Evolutionary conservation across 148 eudicot genomes (phyloP), one percentile per base, ranked within the genome.

Genomic region (Oxyria digyna): DNA sequence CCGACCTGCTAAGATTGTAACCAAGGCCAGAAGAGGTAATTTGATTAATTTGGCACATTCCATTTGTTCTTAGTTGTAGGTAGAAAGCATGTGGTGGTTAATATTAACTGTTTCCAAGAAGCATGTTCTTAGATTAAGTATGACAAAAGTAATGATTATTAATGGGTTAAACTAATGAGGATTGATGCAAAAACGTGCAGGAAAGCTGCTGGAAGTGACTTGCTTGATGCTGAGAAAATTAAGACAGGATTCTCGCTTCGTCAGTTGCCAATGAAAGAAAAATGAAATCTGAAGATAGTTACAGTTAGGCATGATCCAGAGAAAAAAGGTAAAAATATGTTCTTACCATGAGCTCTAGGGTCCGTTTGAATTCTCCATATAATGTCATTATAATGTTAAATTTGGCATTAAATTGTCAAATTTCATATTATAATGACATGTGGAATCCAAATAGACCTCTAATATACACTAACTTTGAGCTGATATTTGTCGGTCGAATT

Each of bases 1-100:
- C 17, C 50, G 40, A 35, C 20, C 73, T 21, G 73, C 73, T 2
- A 91, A 88, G 74, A 72, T 81, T 72, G 89, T 76, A 43, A 62
- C 83, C 10, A 83, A 82, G 73, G 82, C 74, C 29, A 81, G 91
- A 71, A 81, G 96, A 92, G 98, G 96, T 92, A 81, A 54, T 64
- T 41, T 24, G 29, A 21, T 12, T 10, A 37, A n/a, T 49, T 49
- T 49, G 57, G 57, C 57, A 49, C 9, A 21, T 49, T 49, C 57
- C 26, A 49, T 20, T 49, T 49, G 57, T 49, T 49, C 8, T 49
- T 49, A 49, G 57, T 49, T 49, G 57, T 3, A 49, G 57, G 57
- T 49, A 18, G 26, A 4, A 20, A 17, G 27, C 57, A 49, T 49
- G 27, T 43, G 48, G 48, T 43, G 48, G 48, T 15, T 43, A 43